Conservation (phyloP, 352 stramenopile genomes). For the Blastocystis sp. region DNA sequence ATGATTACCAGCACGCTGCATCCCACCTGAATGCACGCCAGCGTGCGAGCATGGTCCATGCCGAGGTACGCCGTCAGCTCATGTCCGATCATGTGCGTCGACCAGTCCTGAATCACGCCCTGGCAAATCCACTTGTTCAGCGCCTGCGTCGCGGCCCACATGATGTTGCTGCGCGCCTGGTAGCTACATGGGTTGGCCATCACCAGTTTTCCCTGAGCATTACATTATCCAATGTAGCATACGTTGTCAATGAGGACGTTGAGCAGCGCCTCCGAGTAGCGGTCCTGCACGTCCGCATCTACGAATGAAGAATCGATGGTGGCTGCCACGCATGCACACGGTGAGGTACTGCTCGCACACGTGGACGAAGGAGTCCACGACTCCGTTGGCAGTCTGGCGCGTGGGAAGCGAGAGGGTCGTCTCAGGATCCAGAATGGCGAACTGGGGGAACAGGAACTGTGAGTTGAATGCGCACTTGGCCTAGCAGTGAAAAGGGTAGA, state of each 20-base stretch:
- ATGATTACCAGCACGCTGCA: not conserved
- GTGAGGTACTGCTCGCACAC: constrained; percentile 69
- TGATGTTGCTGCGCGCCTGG: constrained; percentile 59
- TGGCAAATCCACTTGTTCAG: constrained; percentile 70
- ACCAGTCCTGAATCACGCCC: constrained; percentile 62
- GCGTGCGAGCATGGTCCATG: constrained; percentile 66
- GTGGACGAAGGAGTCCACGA: constrained; percentile 66
- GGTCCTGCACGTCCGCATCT: constrained; percentile 67
- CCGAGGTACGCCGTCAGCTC: constrained; percentile 63
- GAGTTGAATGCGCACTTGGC: constrained; percentile 49
- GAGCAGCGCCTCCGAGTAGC: constrained; percentile 63
- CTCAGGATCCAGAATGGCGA: constrained; percentile 68
- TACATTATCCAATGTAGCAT: not conserved
- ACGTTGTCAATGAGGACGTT: constrained; percentile 69
- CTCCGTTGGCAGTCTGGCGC: constrained; percentile 61
- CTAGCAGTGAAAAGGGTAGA: not conserved
- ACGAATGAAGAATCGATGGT: not conserved
- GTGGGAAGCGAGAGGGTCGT: constrained; percentile 64
- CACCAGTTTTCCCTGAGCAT: constrained; percentile 56
- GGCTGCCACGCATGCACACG: constrained; percentile 1
- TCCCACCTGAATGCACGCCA: constrained; percentile 56
- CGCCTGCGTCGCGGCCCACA: constrained; percentile 69
- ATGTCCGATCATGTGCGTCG: constrained; percentile 68
- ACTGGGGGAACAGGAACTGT: constrained; percentile 50
- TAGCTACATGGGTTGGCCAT: constrained; percentile 60